Evolutionary conservation across 2,329 filamentous ascomycete species (phyloP).

Genomic region (Colletotrichum sp.): DNA sequence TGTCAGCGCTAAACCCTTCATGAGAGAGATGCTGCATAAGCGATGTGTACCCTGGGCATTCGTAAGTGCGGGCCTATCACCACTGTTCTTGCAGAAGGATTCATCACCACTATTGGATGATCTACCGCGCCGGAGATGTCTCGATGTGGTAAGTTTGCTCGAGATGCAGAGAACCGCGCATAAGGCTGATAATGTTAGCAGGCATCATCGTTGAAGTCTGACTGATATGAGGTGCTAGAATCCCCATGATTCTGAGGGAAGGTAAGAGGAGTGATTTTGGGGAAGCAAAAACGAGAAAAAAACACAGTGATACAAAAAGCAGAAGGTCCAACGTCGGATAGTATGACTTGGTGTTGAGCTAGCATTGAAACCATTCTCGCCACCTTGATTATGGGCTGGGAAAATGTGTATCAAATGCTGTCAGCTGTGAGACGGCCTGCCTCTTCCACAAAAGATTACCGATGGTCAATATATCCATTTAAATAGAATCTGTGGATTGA

Average conservation of each 20-base stretch:
- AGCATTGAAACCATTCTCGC: neutral
- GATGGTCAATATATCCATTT: neutral
- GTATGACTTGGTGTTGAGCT: neutral
- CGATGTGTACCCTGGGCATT: neutral
- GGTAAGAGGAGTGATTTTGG: neutral
- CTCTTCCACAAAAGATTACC: neutral
- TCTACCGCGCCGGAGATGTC: neutral
- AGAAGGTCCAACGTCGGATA: neutral
- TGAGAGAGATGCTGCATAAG: neutral
- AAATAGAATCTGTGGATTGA: neutral
- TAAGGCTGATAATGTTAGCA: neutral
- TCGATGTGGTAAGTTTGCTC: neutral
- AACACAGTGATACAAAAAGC: neutral
- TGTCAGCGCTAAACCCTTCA: neutral
- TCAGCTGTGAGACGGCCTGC: neutral
- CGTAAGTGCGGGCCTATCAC: neutral
- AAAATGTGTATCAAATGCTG: neutral
- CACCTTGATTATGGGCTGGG: neutral
- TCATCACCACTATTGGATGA: neutral
- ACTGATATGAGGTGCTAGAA: neutral
- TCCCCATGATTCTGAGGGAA: neutral
- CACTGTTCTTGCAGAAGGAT: neutral
- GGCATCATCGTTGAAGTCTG: neutral
- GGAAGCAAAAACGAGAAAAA: neutral
- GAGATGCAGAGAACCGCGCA: neutral